Base-by-base conservation (phyloP, 106 monocot genomes). In the Acanthochlamys bracteata region DNA sequence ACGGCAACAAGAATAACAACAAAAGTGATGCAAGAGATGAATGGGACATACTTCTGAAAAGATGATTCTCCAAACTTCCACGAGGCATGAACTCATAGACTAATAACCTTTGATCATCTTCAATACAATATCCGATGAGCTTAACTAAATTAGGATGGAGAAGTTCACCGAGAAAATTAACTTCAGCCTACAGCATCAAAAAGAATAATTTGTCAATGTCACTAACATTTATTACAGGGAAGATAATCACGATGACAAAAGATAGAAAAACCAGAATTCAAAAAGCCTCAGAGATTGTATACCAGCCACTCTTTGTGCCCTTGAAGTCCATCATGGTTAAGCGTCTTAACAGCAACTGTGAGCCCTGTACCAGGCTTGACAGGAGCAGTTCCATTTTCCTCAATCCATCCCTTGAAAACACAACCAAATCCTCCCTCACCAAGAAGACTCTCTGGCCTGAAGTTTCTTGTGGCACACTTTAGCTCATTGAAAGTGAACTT, bases 221-320 rank as follows among this genome's bases (percentile, higher is more conserved):
- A 7, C 3, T 7, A n/a, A 61, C 20, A 41, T 40, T 9, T 59
- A 33, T 33, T 33, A 33, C 33, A 33, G 4, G 6, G 6, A 33
- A 33, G 33, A 33, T 33, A 6, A 33, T 33, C 33, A 33, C 6
- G 33, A 33, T 3, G 33, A 33, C 6, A 1, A 33, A 33, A 3
- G 1, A 6, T 6, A 33, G 33, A 1, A 33, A n/a, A 61, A 61
- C 17, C 0, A 61, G 41, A 41, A 41, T 39, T 41, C 27, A 3
- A 41, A 24, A 23, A 11, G 40, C 20, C 10, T 22, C 39, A 27
- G 61, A 63, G 80, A 70, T 23, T 53, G 8, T 22, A 39, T 70
- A 87, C 86, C 70, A 87, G 66, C 86, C 86, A 87, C 68, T 87
- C 86, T 74, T 87, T 87, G 71, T 87, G 86, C 52, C 86, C 86